These are phyloP conservation scores for Fusarium poae DNA, from an alignment of 2,329 filamentous ascomycete species.

Conservation along the genomic window DNA sequence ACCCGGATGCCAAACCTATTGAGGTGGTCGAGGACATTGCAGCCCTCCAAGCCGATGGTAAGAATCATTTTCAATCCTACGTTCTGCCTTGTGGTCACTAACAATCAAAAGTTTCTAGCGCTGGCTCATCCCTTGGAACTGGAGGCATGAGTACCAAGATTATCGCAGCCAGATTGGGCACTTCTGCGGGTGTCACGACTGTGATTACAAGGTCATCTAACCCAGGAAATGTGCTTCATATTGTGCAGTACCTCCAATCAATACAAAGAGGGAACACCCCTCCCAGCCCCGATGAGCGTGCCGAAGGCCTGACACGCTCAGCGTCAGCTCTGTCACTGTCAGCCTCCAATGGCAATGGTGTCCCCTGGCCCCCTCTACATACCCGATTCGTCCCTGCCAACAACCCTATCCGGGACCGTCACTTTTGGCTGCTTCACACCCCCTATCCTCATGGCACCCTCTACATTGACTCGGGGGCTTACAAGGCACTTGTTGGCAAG, in stretches of 20 bases:
- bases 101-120: slow-evolving; percentile 76
- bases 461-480: slow-evolving; percentile 92
- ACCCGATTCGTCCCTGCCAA: slow-evolving; percentile 91
- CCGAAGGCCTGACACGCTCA: slow-evolving; percentile 56
- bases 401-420: slow-evolving; percentile 89
- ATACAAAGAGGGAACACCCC: slow-evolving; percentile 35
- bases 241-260: slow-evolving; percentile 75
- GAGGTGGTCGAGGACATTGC: slow-evolving; percentile 92
- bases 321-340: slow-evolving; percentile 58
- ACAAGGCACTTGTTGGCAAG: slow-evolving; percentile 82
- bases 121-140: slow-evolving; percentile 89
- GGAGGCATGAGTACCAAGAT: slow-evolving; percentile 99
- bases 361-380: slow-evolving; percentile 75
- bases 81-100: slow-evolving; percentile 20
- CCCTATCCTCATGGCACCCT: slow-evolving; percentile 89
- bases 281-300: slow-evolving; percentile 46
- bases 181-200: slow-evolving; percentile 93
- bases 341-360: slow-evolving; percentile 44
- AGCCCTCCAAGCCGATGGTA: slow-evolving; percentile 83
- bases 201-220: slow-evolving; percentile 95
- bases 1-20: slow-evolving; percentile 89
- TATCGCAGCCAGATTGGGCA: slow-evolving; percentile 89
- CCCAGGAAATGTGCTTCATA: slow-evolving; percentile 89
- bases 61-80: slow-evolving; percentile 24
- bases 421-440: slow-evolving; percentile 97